Percentiles rank a stretch among this genome's conserved stretches.
Evolutionary conservation across 306 rosid genomes (phyloP).

Genomic region (Psophocarpus tetragonolobus): DNA sequence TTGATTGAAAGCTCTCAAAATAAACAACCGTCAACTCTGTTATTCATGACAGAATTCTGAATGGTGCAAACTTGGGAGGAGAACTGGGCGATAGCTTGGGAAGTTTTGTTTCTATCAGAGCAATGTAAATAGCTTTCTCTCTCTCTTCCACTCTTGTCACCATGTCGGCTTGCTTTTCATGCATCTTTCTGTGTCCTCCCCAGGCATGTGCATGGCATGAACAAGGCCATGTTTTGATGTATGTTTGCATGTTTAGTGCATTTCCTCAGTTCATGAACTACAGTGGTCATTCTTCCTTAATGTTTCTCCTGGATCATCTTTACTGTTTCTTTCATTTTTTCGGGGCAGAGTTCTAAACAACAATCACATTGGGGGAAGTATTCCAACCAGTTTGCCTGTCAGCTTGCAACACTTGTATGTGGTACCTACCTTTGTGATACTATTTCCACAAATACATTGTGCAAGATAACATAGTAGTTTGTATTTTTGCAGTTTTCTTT

Average conservation of each 20-base stretch:
- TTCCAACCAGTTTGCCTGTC: constrained; percentile 78
- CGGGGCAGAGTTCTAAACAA: constrained; percentile 80
- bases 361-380: constrained; percentile 85
- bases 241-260: background rate
- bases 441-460: constrained; percentile 26
- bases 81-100: constrained; percentile 73
- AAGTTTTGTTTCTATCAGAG: constrained; percentile 58
- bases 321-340: constrained; percentile 34
- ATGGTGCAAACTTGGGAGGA: constrained; percentile 90
- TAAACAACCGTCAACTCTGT: constrained; percentile 20
- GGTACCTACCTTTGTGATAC: constrained; percentile 26
- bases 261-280: constrained; percentile 18
- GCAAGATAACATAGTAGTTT: constrained; percentile 41
- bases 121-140: constrained; percentile 60
- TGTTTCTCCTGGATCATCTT: constrained; percentile 15
- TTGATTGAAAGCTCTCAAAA: background rate
- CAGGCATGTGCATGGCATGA: background rate
- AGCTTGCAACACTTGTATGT: constrained; percentile 78
- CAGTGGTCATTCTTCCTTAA: background rate
- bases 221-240: constrained; percentile 1
- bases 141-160: constrained; percentile 5
- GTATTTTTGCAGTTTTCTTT: constrained; percentile 81
- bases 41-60: constrained; percentile 59
- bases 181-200: constrained; percentile 10
- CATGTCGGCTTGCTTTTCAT: constrained; percentile 18